A percentile compares a stretch with the other conserved stretches of the same genome.
Conservation (phyloP, 1,284 basidiomycete species). For the Trametes versicolor region DNA sequence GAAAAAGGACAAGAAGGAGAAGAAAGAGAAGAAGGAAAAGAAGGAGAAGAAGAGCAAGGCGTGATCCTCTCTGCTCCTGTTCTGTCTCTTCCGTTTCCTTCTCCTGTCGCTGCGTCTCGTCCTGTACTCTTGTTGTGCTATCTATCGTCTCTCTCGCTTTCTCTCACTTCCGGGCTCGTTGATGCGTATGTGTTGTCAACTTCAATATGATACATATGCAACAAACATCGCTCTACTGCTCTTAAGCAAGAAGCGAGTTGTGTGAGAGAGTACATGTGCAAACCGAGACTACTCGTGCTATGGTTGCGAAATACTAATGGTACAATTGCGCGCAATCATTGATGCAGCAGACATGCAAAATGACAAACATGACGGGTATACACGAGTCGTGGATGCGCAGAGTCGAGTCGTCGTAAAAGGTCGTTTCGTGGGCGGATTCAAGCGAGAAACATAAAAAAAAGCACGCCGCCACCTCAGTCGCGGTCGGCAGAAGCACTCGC, state of each 20-base stretch:
- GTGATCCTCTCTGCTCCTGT: constrained; percentile 37
- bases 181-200: constrained; percentile 7
- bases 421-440: neutral
- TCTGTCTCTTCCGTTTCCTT: constrained; percentile 12
- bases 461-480: constrained; percentile 10
- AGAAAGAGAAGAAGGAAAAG: constrained; percentile 49
- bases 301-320: constrained; percentile 19
- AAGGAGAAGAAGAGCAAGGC: constrained; percentile 58
- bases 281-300: constrained; percentile 12
- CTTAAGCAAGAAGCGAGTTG: neutral
- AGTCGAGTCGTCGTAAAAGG: constrained; percentile 2
- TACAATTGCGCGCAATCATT: constrained; percentile 13
- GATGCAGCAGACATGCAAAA: neutral
- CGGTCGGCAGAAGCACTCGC: constrained; percentile 49
- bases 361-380: constrained; percentile 4
- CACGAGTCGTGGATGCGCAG: neutral
- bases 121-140: constrained; percentile 35
- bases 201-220: constrained; percentile 22
- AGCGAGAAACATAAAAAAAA: neutral
- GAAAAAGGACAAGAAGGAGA: constrained; percentile 41
- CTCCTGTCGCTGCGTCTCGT: constrained; percentile 19
- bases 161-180: constrained; percentile 1
- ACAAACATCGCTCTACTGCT: constrained; percentile 8
- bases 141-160: constrained; percentile 23
- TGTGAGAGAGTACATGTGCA: constrained; percentile 4